Conservation (phyloP, 164 flowering plant genomes). For the Paratinospora sagittata region DNA sequence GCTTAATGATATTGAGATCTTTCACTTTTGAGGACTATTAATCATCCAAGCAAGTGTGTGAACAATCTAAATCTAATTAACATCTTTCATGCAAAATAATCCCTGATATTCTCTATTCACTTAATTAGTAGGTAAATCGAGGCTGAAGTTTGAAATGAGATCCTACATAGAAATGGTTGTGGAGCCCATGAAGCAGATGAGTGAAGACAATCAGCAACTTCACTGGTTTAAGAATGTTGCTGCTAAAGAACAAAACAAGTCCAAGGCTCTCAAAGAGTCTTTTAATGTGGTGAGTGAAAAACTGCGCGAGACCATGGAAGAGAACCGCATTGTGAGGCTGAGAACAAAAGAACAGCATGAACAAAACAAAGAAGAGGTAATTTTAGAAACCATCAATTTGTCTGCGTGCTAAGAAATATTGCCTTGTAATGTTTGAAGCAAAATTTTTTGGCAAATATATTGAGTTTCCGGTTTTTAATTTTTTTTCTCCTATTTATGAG, state of each 20-base stretch:
- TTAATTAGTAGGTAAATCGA: conserved; percentile 56
- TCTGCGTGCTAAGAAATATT: neutral
- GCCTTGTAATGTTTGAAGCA: no score
- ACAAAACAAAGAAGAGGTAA: conserved; percentile 79
- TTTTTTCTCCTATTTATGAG: neutral
- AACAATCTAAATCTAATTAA: neutral
- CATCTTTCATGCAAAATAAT: neutral
- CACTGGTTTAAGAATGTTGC: conserved; percentile 43
- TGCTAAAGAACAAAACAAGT: conserved; percentile 33
- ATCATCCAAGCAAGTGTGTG: neutral
- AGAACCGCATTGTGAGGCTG: conserved; percentile 50
- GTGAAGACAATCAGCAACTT: conserved; percentile 79
- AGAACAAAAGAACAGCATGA: conserved; percentile 61
- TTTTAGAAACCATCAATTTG: neutral
- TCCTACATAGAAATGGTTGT: conserved; percentile 80
- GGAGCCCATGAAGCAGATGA: conserved; percentile 58
- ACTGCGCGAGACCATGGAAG: conserved; percentile 49
- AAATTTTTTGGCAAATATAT: no score
- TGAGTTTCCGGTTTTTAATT: no score
- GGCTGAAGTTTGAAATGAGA: conserved; percentile 65
- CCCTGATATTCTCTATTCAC: neutral
- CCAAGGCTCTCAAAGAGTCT: conserved; percentile 53
- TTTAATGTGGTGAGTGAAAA: conserved; percentile 40
- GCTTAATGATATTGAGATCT: neutral
- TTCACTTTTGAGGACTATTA: neutral